These are phyloP conservation scores for Rhodomyrtus psidioides DNA, from an alignment of 441 rosid species.

Conservation along the genomic window DNA sequence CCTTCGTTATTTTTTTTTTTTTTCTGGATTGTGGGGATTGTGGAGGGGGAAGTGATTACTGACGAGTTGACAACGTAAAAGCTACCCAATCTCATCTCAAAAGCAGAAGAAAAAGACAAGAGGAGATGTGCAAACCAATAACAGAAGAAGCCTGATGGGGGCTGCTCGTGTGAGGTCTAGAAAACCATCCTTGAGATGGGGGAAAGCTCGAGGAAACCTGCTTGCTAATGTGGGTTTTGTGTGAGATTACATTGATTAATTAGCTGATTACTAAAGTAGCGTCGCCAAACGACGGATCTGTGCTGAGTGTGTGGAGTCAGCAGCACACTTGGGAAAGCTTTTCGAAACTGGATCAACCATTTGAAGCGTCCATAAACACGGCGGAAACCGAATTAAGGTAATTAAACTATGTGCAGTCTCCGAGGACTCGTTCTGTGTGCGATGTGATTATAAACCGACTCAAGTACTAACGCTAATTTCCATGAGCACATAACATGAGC, in stretches of 20 bases:
- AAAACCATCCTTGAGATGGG: neutral
- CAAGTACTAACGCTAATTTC: neutral
- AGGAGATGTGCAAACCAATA: neutral
- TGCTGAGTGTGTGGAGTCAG: neutral
- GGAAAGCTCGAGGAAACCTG: neutral
- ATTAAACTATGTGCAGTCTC: too few species aligned
- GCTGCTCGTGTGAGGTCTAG: neutral
- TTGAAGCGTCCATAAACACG: neutral
- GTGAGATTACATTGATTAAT: neutral
- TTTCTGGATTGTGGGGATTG: neutral
- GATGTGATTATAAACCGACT: neutral
- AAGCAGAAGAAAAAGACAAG: neutral
- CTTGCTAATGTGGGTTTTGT: neutral
- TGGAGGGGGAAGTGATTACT: neutral
- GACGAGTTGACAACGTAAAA: neutral
- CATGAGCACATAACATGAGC: accelerated
- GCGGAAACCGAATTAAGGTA: neutral
- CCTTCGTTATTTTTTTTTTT: neutral
- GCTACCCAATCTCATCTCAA: neutral
- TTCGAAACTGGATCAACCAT: neutral
- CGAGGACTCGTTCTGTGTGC: neutral
- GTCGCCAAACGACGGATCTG: neutral
- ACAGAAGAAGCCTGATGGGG: neutral
- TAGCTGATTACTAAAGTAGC: neutral
- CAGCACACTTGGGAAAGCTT: neutral